Conservation (phyloP, 345 rosid genomes). For the Bretschneidera sinensis region DNA sequence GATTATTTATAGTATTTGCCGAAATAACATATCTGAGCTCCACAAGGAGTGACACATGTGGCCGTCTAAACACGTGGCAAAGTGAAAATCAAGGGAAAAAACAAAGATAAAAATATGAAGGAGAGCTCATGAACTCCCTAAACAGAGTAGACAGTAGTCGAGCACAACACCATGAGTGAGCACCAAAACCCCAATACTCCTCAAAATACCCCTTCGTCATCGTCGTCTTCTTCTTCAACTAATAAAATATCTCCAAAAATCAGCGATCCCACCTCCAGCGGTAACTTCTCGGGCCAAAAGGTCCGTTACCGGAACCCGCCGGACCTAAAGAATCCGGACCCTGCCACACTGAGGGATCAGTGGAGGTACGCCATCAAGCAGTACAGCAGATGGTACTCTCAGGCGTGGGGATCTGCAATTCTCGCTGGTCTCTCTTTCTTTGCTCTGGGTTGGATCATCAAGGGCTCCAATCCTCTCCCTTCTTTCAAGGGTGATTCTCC, state of each 20-base stretch:
- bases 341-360: slow-evolving; percentile 73
- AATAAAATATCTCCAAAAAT: slow-evolving; percentile 27
- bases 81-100: neutral
- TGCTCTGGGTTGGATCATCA: slow-evolving; percentile 82
- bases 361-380: slow-evolving; percentile 77
- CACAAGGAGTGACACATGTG: no score
- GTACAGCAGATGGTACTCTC: slow-evolving; percentile 78
- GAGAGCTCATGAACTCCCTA: neutral
- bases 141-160: neutral
- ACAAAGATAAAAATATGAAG: no score
- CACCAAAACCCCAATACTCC: slow-evolving; percentile 12
- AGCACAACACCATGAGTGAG: slow-evolving; percentile 14
- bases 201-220: slow-evolving; percentile 1
- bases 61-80: neutral
- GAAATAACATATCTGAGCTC: no score
- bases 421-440: slow-evolving; percentile 78
- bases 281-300: slow-evolving; percentile 36
- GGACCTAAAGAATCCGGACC: slow-evolving; percentile 60
- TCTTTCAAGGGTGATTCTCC: slow-evolving; percentile 37
- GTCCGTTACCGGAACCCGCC: slow-evolving; percentile 55
- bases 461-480: slow-evolving; percentile 85
- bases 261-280: slow-evolving; percentile 16
- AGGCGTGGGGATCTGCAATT: slow-evolving; percentile 92
- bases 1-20: no score
- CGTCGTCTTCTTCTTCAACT: slow-evolving; percentile 17